A percentile compares a stretch with the other conserved stretches of the same genome.
phyloP scores from a whole-genome alignment of 768 basidiomycete species.

The Mycena latifolia region DNA sequence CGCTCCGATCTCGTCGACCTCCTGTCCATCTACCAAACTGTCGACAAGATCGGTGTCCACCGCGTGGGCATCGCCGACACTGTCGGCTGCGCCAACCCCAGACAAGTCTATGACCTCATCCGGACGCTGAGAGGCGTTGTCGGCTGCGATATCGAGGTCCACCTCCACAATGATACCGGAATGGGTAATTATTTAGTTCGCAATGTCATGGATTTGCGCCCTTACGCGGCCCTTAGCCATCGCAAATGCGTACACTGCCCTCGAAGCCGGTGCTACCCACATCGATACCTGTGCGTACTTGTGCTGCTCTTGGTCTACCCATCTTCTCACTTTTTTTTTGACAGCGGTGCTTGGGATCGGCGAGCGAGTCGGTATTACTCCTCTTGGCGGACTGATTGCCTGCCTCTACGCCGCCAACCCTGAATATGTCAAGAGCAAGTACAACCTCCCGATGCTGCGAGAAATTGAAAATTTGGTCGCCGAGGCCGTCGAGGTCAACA shows the following conservation, averaged over 20 bases:
- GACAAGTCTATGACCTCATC: constrained; percentile 98
- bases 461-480: constrained; percentile 99
- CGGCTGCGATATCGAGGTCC: constrained; percentile 96
- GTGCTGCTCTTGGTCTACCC: constrained; percentile 11
- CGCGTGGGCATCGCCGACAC: constrained; percentile 99
- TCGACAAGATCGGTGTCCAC: constrained; percentile 99
- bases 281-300: constrained; percentile 89
- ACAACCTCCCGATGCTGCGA: constrained; percentile 96
- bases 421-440: constrained; percentile 99
- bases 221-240: constrained; percentile 69
- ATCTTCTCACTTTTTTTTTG: constrained; percentile 18
- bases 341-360: constrained; percentile 96
- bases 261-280: constrained; percentile 99
- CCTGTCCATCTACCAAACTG: constrained; percentile 98
- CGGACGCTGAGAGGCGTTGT: constrained; percentile 97
- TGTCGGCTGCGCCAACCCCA: constrained; percentile 98
- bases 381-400: constrained; percentile 95
- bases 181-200: constrained; percentile 77
- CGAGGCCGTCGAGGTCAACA: constrained; percentile 97
- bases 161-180: constrained; percentile 98
- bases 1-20: constrained; percentile 99
- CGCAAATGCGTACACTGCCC: constrained; percentile 97
- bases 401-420: constrained; percentile 98
- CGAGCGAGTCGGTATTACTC: constrained; percentile 98
- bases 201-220: not conserved